Evolutionary conservation across 768 basidiomycete species (phyloP), one percentile per base, ranked within the genome.

Genomic region (Hypholoma sublateritium): DNA sequence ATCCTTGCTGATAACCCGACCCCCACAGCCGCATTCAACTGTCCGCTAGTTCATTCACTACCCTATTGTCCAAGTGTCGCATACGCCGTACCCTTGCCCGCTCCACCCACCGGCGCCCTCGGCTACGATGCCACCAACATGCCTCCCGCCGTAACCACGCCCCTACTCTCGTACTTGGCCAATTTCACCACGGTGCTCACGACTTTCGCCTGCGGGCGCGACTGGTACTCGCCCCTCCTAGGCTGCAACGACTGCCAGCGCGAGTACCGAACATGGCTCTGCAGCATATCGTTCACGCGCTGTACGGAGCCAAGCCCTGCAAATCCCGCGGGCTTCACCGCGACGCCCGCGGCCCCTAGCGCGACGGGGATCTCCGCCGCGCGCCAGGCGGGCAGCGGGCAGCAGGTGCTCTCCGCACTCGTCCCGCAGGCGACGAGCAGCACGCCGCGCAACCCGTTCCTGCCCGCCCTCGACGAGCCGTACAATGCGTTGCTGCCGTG

Each of bases 251-350:
- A 90, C 67, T 95, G 93, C 64, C 82, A 87, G 59, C 69, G 70
- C 19, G 84, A 83, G 21, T 95, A 95, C 68, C 80, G 88, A 34
- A 76, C 73, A 34, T 95, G 91, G 91, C 79, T 90, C 34, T 95
- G 93, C 70, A 68, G 83, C 19, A 72, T 87, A 14, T 83, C 86
- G 8, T 80, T 95, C 65, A 83, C 90, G 13, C 83, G 93, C 22
- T 95, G 93, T 59, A 78, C 80, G 13, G 91, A 94, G 60, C 65
- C 76, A 6, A 74, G 70, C 48, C 67, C 69, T 0, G 52, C 63
- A 4, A 71, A 70, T 46, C 68, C 74, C 49, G 62, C 71, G 24
- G 66, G 71, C 5, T 70, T 76, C 53, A 70, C 74, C 0, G 67
- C 72, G 13, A 56, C 71, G 0, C 53, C 74, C 4, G 57, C 72